Percentiles rank a stretch among this genome's conserved stretches.
Evolutionary conservation across 495 filamentous ascomycete genomes (phyloP).

Genomic region (Penicillium fimorum): DNA sequence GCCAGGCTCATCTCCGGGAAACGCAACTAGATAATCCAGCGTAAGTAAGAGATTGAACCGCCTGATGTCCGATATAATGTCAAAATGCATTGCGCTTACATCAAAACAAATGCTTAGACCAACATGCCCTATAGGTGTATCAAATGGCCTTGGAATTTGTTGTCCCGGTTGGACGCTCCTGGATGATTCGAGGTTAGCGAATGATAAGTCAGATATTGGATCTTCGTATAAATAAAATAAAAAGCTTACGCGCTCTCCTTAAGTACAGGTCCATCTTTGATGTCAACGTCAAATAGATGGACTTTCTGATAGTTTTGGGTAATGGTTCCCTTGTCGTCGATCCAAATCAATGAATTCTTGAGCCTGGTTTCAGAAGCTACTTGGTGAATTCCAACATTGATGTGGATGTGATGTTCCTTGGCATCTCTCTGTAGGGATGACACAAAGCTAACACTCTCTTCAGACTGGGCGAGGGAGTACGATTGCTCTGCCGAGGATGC

Average conservation of each 20-base stretch:
- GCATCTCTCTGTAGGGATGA: conserved; percentile 68
- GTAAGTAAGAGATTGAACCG: not conserved
- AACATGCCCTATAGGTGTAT: conserved; percentile 69
- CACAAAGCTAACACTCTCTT: conserved; percentile 61
- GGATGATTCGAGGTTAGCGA: conserved; percentile 1
- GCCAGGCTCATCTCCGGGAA: conserved; percentile 76
- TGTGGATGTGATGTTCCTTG: conserved; percentile 55
- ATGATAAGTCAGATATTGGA: not conserved
- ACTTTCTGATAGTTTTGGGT: conserved; percentile 71
- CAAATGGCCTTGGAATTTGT: conserved; percentile 63
- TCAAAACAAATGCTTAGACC: conserved; percentile 89
- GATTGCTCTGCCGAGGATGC: conserved; percentile 63
- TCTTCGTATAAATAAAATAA: not conserved
- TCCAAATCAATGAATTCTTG: conserved; percentile 68
- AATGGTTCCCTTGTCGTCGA: conserved; percentile 61
- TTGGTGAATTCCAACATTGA: conserved; percentile 89
- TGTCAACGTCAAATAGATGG: conserved; percentile 74
- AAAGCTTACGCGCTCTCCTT: conserved; percentile 56
- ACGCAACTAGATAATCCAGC: conserved; percentile 50
- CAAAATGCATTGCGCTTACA: conserved; percentile 39
- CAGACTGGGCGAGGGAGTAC: conserved; percentile 61
- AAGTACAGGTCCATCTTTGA: conserved; percentile 58
- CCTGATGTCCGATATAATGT: not conserved
- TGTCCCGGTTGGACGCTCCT: conserved; percentile 61
- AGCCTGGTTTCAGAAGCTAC: conserved; percentile 57